These are phyloP conservation scores for Hypoxylon rubiginosum DNA, from an alignment of 2,329 filamentous ascomycete genomes.

Conservation along the genomic window DNA sequence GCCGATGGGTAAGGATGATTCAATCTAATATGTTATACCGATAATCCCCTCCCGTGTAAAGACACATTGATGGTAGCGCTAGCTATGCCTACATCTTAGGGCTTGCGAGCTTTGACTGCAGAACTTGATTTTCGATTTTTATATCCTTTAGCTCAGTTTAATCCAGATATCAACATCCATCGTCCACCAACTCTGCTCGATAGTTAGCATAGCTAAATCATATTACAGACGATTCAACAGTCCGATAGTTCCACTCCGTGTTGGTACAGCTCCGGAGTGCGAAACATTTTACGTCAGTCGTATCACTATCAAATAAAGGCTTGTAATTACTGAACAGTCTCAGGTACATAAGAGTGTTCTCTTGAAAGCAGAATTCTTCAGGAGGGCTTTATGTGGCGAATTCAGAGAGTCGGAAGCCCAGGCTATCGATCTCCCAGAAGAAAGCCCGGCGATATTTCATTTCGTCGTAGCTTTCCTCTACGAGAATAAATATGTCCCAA, in stretches of 20 bases:
- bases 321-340: slow-evolving; percentile 6
- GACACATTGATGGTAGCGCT: slow-evolving; percentile 4
- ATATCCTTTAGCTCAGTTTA: no score
- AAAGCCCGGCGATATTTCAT: slow-evolving; percentile 65
- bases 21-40: slow-evolving; percentile 9
- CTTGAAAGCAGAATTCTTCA: slow-evolving; percentile 62
- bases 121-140: background rate
- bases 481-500: slow-evolving; percentile 61
- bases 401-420: slow-evolving; percentile 63
- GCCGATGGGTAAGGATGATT: slow-evolving; percentile 59
- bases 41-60: slow-evolving; percentile 3
- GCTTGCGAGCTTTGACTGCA: slow-evolving; percentile 1
- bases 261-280: slow-evolving; percentile 57
- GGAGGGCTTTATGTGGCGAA: slow-evolving; percentile 61
- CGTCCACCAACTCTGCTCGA: background rate
- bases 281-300: slow-evolving; percentile 59
- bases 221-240: slow-evolving; percentile 59
- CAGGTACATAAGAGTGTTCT: slow-evolving; percentile 63
- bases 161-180: background rate
- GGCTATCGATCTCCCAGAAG: slow-evolving; percentile 63
- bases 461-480: slow-evolving; percentile 66
- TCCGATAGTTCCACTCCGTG: slow-evolving; percentile 60
- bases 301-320: slow-evolving; percentile 41
- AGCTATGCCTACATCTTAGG: background rate
- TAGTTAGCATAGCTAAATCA: slow-evolving; percentile 32